Conservation (phyloP, 2,329 filamentous ascomycete species). For the Didymella keratinophila region DNA sequence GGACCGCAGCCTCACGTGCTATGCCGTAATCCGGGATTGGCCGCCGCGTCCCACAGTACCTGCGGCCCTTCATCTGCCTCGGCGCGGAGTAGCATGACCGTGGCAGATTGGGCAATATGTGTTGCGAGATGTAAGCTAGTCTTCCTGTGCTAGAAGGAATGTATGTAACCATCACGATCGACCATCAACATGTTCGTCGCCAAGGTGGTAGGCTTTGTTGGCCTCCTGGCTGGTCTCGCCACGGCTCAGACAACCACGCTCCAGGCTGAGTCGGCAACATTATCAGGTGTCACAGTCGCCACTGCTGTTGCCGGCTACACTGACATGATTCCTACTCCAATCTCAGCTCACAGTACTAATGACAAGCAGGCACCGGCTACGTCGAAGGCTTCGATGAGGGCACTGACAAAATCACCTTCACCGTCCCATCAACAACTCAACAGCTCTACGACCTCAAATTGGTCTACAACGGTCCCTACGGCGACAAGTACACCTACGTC, state of each 20-base stretch:
- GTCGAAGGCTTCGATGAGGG: constrained; percentile 56
- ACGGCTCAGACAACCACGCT: constrained; percentile 32
- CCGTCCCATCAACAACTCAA: constrained; percentile 44
- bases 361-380: constrained; percentile 55
- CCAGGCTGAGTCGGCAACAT: constrained; percentile 55
- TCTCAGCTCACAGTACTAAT: no score
- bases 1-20: neutral
- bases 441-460: constrained; percentile 57
- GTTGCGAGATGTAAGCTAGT: neutral
- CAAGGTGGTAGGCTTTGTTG: constrained; percentile 6
- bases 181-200: constrained; percentile 2
- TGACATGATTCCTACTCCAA: constrained; percentile 29
- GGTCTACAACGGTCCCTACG: constrained; percentile 57
- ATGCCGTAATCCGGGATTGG: constrained; percentile 1
- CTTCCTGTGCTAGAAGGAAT: neutral
- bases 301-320: constrained; percentile 53
- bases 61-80: constrained; percentile 1
- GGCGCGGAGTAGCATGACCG: constrained; percentile 6
- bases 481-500: constrained; percentile 56
- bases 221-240: constrained; percentile 14
- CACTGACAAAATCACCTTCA: constrained; percentile 57
- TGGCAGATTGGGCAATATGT: neutral
- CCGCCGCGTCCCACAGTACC: constrained; percentile 8
- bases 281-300: constrained; percentile 53
- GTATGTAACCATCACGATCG: neutral